Base-by-base conservation (phyloP, 1,284 basidiomycete genomes). In the Phellinidium pouzarii region DNA sequence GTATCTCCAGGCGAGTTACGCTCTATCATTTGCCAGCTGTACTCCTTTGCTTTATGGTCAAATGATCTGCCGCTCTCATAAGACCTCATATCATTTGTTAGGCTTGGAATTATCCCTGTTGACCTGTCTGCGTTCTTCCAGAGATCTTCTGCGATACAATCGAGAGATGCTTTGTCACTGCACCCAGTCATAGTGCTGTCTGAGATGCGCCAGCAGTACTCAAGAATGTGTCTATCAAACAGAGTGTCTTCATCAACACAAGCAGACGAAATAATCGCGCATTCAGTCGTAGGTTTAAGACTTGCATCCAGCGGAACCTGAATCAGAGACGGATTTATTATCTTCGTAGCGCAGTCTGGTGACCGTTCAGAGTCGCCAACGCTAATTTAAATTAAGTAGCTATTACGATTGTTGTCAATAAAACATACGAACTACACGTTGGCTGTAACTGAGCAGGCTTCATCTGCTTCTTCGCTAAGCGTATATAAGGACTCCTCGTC, bases 21-120 rank as follows among this genome's bases (percentile, higher is more conserved):
- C 3, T 42, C 49, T 20, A 44, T 51, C 26, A 55, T 51, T 11
- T 25, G 29, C 53, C 53, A 51, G 31, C 44, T 47, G 37, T 50
- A 42, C 19, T 55, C 44, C 34, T 51, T 44, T 4, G 51, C 51
- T 14, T 31, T 50, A 7, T 25, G 31, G 27, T 55, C 53, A 36
- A 51, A 23, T 14, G 26, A 23, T 34, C 34, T 42, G 20, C 26
- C 37, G 7, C 34, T 17, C 3, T 14, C 11, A 14, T 8, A 9
- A n/a, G n/a, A n/a, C n/a, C n/a, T n/a, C n/a, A n/a, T n/a, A n/a
- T n/a, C n/a, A n/a, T n/a, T n/a, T n/a, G n/a, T n/a, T n/a, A n/a
- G n/a, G n/a, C n/a, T n/a, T n/a, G n/a, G n/a, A n/a, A n/a, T n/a
- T n/a, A n/a, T n/a, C n/a, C n/a, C n/a, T n/a, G n/a, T n/a, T n/a